These are phyloP conservation scores for Pythium monospermum DNA, from an alignment of 352 stramenopile species.

Conservation along the genomic window DNA sequence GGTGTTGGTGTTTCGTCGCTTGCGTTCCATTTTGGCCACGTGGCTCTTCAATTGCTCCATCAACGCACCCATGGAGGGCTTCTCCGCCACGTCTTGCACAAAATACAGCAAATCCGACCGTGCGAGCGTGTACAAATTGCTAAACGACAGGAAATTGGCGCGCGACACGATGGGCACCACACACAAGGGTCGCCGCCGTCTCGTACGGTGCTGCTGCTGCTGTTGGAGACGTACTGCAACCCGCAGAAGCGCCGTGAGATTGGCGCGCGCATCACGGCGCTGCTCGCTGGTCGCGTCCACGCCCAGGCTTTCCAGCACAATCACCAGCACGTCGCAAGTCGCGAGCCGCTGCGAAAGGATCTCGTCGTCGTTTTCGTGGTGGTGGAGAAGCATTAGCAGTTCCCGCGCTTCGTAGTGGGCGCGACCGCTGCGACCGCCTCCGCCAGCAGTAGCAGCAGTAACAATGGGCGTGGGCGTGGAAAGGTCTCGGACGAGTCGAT, in stretches of 20 bases:
- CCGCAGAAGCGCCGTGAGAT: conserved; percentile 39
- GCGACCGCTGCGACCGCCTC: no score
- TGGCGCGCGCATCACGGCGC: conserved; percentile 1
- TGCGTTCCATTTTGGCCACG: conserved; percentile 3
- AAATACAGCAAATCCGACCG: conserved; percentile 69
- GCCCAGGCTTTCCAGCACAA: conserved; percentile 11
- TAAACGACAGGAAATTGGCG: conserved; percentile 59
- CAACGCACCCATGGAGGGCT: conserved; percentile 34
- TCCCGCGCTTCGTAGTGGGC: no score
- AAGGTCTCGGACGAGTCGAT: conserved; percentile 11
- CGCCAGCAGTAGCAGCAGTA: neutral
- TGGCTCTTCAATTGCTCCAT: conserved; percentile 38
- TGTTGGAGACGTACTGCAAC: conserved; percentile 10
- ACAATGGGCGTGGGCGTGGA: neutral
- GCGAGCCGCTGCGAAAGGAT: neutral
- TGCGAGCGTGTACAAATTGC: conserved; percentile 68
- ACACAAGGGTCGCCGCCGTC: conserved; percentile 17
- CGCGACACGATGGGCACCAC: conserved; percentile 58
- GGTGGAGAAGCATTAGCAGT: neutral
- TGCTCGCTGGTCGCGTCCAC: neutral
- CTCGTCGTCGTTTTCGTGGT: neutral
- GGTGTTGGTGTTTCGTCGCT: conserved; percentile 19
- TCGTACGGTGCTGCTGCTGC: conserved; percentile 7
- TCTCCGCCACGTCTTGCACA: conserved; percentile 36
- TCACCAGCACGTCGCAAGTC: conserved; percentile 2